Evolutionary conservation across 768 basidiomycete genomes (phyloP), one percentile per base, ranked within the genome.

Genomic region (Serendipita sp.): DNA sequence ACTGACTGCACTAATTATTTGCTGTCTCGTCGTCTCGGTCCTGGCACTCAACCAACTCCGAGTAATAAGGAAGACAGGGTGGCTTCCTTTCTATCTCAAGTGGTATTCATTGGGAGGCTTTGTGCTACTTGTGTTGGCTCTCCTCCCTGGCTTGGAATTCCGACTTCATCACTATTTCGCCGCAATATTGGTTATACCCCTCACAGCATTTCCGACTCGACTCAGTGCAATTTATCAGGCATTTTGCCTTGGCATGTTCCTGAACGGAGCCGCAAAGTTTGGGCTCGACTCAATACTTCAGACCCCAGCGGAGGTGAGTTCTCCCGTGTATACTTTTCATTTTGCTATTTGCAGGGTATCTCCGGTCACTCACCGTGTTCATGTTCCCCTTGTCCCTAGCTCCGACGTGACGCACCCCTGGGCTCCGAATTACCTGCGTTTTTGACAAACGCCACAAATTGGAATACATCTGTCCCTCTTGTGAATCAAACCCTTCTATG

Each of bases 131-230:
- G 81, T 91, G 3, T 72, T 93, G 51, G 80, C 85, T 2, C 76
- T 82, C 62, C 76, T 92, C 16, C 89, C 90, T 8, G 84, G 81
- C 3, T 71, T 91, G 54, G 73, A 81, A 60, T 76, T 91, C 48
- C 80, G 90, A 41, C 68, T 92, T 28, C 91, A 94, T 70, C 91
- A 93, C 72, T 93, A 92, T 70, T 81, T 93, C 63, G 76, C 88
- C 32, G 81, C 85, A 0, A 85, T 92, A 73, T 77, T 80, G 8
- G 77, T 91, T 62, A 79, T 91, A 35, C 88, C 90, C 36, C 84
- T 83, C 3, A 88, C 87, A 2, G 89, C 81, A 3, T 91, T 91
- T 70, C 87, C 89, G 0, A 92, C 90, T 34, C 80, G 89, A 46
- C 76, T 85, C 35, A 89, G 85, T 7, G 87, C 86, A 0, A 79